phyloP scores from a whole-genome alignment of 192 early-diverging fungal genomes.

The Dissophora ornata region DNA sequence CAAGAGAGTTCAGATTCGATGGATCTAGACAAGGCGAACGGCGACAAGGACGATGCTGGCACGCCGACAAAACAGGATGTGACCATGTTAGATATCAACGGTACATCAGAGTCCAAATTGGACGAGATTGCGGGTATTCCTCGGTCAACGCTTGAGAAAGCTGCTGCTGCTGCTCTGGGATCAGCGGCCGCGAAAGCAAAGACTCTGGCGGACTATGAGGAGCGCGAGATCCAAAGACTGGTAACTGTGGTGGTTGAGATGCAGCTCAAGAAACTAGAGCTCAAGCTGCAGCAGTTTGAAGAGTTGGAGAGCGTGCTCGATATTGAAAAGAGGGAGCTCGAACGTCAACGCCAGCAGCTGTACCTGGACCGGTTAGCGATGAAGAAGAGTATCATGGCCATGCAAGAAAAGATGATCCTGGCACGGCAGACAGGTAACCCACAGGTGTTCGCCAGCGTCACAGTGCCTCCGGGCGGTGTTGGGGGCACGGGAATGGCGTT shows the following conservation, averaged over 20 bases:
- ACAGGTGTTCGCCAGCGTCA: constrained; percentile 41
- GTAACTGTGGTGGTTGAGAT: constrained; percentile 86
- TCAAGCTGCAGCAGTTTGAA: constrained; percentile 95
- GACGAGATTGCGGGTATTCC: constrained; percentile 45
- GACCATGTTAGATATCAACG: constrained; percentile 1
- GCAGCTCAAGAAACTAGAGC: constrained; percentile 89
- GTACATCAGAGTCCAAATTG: constrained; percentile 8
- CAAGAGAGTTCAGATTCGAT: constrained; percentile 23
- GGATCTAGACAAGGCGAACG: constrained; percentile 44
- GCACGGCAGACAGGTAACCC: constrained; percentile 45
- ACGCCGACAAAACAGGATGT: constrained; percentile 2
- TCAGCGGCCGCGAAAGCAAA: constrained; percentile 93
- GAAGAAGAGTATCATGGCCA: constrained; percentile 59
- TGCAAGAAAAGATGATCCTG: constrained; percentile 56
- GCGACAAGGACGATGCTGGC: not conserved
- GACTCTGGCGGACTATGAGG: constrained; percentile 83
- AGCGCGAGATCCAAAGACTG: constrained; percentile 84
- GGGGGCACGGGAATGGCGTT: constrained; percentile 42
- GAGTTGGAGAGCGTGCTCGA: constrained; percentile 91
- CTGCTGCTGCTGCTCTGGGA: constrained; percentile 88
- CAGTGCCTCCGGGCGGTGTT: constrained; percentile 37
- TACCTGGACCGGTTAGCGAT: constrained; percentile 71
- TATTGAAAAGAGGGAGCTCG: constrained; percentile 85
- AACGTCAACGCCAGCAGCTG: constrained; percentile 70
- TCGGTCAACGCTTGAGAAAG: constrained; percentile 74